phyloP scores from a whole-genome alignment of 768 basidiomycete species.

The Tephrocybe rancida region DNA sequence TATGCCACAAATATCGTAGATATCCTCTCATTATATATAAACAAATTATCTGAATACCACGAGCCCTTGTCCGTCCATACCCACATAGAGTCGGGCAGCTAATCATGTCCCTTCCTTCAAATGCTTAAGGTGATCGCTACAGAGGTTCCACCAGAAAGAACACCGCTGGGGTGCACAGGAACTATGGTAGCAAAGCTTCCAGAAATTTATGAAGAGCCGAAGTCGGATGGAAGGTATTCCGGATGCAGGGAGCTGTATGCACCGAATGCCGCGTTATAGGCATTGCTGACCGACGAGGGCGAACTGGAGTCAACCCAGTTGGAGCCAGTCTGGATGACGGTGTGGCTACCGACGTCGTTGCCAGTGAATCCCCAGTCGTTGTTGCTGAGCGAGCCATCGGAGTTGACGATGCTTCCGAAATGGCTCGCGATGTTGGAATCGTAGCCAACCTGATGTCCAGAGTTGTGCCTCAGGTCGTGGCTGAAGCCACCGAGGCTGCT shows the following conservation, averaged over 20 bases:
- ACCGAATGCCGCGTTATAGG: conserved; percentile 19
- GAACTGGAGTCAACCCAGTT: conserved; percentile 31
- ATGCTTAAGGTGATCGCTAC: too few relatives aligned
- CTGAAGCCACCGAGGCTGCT: conserved; percentile 29
- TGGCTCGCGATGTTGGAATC: conserved; percentile 31
- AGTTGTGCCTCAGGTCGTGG: conserved; percentile 30
- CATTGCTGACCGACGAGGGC: conserved; percentile 23
- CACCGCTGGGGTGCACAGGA: background rate
- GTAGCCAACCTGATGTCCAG: conserved; percentile 32
- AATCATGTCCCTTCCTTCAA: too few relatives aligned
- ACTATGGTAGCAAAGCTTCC: background rate
- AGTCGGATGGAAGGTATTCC: background rate
- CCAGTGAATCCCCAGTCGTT: conserved; percentile 36
- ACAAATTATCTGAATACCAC: too few relatives aligned
- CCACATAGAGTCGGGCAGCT: too few relatives aligned
- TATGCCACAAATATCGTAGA: too few relatives aligned
- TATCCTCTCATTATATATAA: too few relatives aligned
- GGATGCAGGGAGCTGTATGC: conserved; percentile 15
- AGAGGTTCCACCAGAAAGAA: background rate
- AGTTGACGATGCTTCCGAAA: conserved; percentile 27
- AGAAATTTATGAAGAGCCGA: background rate
- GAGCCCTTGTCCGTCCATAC: too few relatives aligned
- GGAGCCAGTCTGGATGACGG: conserved; percentile 23
- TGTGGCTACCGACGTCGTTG: conserved; percentile 27
- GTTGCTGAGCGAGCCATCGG: conserved; percentile 30